These are phyloP conservation scores for Aspergillus bombycis DNA, from an alignment of 2,329 filamentous ascomycete species.

Conservation along the genomic window DNA sequence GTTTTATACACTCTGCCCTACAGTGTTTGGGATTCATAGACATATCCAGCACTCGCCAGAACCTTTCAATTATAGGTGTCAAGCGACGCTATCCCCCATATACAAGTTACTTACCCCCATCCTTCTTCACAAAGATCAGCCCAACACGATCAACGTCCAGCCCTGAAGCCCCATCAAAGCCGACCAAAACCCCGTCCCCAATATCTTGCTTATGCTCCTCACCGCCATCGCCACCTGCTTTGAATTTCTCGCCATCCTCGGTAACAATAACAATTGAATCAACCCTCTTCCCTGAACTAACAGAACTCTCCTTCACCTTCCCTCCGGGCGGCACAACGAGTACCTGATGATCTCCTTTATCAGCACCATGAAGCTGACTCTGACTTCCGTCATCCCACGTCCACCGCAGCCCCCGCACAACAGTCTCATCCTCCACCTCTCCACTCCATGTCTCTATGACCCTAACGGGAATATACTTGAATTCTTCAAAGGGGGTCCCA, in stretches of 20 bases:
- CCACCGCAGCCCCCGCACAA: neutral
- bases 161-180: neutral
- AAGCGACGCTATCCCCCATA: no score
- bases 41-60: neutral
- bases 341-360: neutral
- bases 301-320: neutral
- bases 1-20: neutral
- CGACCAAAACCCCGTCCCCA: neutral
- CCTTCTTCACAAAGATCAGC: neutral
- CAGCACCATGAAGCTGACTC: neutral
- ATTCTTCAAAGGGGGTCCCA: neutral
- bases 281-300: neutral
- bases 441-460: neutral
- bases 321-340: neutral
- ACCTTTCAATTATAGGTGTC: no score
- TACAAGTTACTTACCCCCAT: neutral
- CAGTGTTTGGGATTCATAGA: neutral
- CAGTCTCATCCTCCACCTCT: neutral
- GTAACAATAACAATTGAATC: neutral
- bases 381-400: neutral
- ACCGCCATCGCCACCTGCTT: neutral
- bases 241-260: neutral
- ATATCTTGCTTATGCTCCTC: slow-evolving; percentile 2
- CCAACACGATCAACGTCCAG: slow-evolving; percentile 1
- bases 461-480: neutral